Percentiles rank a stretch among this genome's conserved stretches.
Evolutionary conservation across 345 rosid species (phyloP).

Genomic region (Limnanthes douglasii): DNA sequence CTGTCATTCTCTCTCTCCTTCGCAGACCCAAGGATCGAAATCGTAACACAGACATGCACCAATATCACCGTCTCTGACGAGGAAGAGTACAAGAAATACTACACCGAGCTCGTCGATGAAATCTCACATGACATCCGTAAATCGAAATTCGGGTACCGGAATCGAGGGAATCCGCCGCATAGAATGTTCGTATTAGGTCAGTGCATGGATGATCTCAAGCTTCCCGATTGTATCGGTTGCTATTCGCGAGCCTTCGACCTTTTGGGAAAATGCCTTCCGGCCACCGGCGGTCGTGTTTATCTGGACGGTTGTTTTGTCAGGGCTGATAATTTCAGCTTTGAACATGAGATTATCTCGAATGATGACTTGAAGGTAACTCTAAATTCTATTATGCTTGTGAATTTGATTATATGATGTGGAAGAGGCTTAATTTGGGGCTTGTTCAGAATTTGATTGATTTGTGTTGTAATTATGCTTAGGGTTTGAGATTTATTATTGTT

Average conservation of each 20-base stretch:
- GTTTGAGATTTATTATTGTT: too few relatives aligned
- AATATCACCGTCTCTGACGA: conserved; percentile 9
- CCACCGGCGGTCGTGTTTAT: conserved; percentile 30
- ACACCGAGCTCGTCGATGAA: conserved; percentile 4
- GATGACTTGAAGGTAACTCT: too few relatives aligned
- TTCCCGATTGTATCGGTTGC: conserved; percentile 20
- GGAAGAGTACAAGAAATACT: conserved; percentile 14
- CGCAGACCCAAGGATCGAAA: conserved; percentile 10
- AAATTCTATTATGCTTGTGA: background rate
- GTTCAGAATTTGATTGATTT: too few relatives aligned
- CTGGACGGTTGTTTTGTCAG: conserved; percentile 35
- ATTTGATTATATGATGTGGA: background rate
- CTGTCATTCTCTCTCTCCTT: background rate
- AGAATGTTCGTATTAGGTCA: conserved; percentile 22
- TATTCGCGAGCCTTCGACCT: conserved; percentile 17
- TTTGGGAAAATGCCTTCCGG: conserved; percentile 21
- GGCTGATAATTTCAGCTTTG: conserved; percentile 32
- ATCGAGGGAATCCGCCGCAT: conserved; percentile 21
- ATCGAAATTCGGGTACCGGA: conserved; percentile 16
- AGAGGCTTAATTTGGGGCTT: too few relatives aligned
- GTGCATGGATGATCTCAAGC: conserved; percentile 31
- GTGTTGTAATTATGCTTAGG: too few relatives aligned
- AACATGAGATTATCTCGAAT: conserved; percentile 12
- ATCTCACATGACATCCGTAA: conserved; percentile 16
- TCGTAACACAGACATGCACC: conserved; percentile 18